Evolutionary conservation across 2,329 filamentous ascomycete genomes (phyloP).

Genomic region (Trichophyton simii): DNA sequence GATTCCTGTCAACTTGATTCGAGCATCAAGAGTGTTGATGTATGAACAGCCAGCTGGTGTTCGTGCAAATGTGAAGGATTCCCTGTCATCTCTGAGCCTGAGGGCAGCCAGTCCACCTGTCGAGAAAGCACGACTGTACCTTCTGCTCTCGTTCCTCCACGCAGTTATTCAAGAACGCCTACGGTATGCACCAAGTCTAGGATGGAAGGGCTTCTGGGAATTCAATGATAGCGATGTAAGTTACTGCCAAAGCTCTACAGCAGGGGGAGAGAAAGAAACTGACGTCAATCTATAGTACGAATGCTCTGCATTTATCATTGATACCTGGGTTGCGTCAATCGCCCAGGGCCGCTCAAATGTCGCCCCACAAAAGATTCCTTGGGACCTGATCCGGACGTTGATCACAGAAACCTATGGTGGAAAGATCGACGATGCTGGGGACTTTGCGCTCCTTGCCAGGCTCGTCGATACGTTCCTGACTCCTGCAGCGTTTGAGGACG

Average conservation of each 20-base stretch:
- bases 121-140: constrained; percentile 78
- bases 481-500: constrained; percentile 78
- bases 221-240: constrained; percentile 98
- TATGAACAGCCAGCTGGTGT: constrained; percentile 97
- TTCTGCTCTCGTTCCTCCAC: constrained; percentile 86
- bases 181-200: constrained; percentile 82
- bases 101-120: constrained; percentile 71
- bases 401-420: constrained; percentile 93
- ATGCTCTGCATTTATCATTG: constrained; percentile 90
- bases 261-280: background rate
- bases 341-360: constrained; percentile 83
- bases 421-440: constrained; percentile 85
- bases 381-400: constrained; percentile 86
- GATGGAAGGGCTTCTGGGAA: constrained; percentile 99
- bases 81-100: constrained; percentile 67
- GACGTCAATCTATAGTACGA: constrained; percentile 54
- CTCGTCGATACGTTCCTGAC: constrained; percentile 72
- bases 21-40: constrained; percentile 87
- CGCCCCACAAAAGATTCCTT: constrained; percentile 84
- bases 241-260: constrained; percentile 26
- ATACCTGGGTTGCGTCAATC: constrained; percentile 78
- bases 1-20: constrained; percentile 90
- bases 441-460: constrained; percentile 60
- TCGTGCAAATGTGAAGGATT: constrained; percentile 97
- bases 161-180: constrained; percentile 91